Conservation (phyloP, 805 yeast species). For the Starmera caribaea region DNA sequence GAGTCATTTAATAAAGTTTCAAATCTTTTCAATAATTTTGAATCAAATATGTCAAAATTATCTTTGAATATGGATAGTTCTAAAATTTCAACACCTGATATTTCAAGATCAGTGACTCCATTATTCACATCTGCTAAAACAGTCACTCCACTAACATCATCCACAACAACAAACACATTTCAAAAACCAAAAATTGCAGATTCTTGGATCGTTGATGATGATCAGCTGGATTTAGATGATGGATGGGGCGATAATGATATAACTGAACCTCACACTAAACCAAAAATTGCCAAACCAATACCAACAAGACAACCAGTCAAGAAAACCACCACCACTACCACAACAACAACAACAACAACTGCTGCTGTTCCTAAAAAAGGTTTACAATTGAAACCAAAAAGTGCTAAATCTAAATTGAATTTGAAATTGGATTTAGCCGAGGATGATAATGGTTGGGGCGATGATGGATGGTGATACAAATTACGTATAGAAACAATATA, state of each 20-base stretch:
- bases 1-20: constrained; percentile 18
- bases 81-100: constrained; percentile 8
- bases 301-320: constrained; percentile 5
- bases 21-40: constrained; percentile 15
- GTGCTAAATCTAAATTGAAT: constrained; percentile 18
- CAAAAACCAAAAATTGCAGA: constrained; percentile 1
- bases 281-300: constrained; percentile 11
- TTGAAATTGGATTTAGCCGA: constrained; percentile 23
- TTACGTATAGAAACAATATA: neutral
- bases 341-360: neutral
- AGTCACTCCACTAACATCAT: neutral
- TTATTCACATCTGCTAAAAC: neutral
- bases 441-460: constrained; percentile 35
- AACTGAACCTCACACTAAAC: constrained; percentile 6
- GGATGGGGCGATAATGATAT: constrained; percentile 13
- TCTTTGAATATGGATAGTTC: constrained; percentile 15
- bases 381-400: constrained; percentile 17
- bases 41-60: constrained; percentile 11
- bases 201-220: constrained; percentile 6
- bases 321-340: constrained; percentile 1
- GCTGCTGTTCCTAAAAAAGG: constrained; percentile 9
- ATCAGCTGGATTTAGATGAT: constrained; percentile 8
- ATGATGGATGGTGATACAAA: constrained; percentile 25
- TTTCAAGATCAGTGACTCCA: constrained; percentile 14
- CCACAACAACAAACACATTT: constrained; percentile 4